A percentile compares a stretch with the other conserved stretches of the same genome.
Evolutionary conservation across 768 basidiomycete genomes (phyloP).

Genomic region (Boletus sp.): DNA sequence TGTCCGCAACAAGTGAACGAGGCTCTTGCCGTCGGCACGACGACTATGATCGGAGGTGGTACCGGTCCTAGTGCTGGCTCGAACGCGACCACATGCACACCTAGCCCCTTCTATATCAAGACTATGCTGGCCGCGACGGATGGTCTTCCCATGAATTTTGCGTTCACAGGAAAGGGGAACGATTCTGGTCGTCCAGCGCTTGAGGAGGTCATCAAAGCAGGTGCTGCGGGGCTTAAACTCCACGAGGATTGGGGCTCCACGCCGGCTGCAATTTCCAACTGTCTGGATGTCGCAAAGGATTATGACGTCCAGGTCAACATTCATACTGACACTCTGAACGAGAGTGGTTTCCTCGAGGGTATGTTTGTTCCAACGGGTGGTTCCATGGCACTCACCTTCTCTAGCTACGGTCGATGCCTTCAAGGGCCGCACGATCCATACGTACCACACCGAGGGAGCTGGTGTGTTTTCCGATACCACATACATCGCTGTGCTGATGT

Average conservation of each 20-base stretch:
- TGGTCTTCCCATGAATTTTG: constrained; percentile 86
- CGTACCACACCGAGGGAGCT: constrained; percentile 96
- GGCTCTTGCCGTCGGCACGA: constrained; percentile 79
- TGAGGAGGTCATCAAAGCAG: constrained; percentile 79
- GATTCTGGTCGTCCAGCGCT: constrained; percentile 75
- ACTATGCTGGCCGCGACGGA: constrained; percentile 94
- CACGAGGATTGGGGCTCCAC: constrained; percentile 98
- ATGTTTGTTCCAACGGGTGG: constrained; percentile 23
- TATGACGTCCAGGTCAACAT: constrained; percentile 96
- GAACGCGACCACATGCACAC: constrained; percentile 90
- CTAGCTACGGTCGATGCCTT: constrained; percentile 88
- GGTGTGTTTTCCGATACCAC: constrained; percentile 40
- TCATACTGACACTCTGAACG: constrained; percentile 96
- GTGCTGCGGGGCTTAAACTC: constrained; percentile 87
- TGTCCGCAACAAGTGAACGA: constrained; percentile 91
- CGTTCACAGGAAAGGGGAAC: constrained; percentile 95
- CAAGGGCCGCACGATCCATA: constrained; percentile 89
- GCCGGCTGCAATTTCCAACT: constrained; percentile 74
- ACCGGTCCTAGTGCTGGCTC: constrained; percentile 91
- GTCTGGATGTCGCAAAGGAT: constrained; percentile 79
- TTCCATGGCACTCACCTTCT: constrained; percentile 6
- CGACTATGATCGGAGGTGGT: constrained; percentile 94
- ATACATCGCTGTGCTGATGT: background rate
- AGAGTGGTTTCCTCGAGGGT: constrained; percentile 97
- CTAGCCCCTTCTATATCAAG: constrained; percentile 84